These are phyloP conservation scores for Taiozyma sp. DNA, from an alignment of 1,139 yeast genomes.

Conservation along the genomic window DNA sequence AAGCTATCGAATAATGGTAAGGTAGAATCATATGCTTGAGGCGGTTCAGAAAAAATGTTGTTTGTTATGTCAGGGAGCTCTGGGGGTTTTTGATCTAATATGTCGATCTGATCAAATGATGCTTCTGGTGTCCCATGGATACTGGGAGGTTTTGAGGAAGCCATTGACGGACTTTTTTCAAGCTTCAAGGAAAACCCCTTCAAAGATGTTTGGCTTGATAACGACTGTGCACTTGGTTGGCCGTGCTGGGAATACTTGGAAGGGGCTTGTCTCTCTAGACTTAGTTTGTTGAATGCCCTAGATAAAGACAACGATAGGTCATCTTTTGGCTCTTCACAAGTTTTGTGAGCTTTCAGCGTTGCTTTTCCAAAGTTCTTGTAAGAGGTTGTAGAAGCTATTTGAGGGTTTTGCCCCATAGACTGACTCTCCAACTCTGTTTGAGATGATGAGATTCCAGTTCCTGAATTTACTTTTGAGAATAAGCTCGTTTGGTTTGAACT, in stretches of 20 bases:
- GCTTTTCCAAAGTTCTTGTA: not conserved
- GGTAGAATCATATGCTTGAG: not conserved
- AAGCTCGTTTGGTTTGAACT: not conserved
- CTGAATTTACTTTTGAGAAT: not conserved
- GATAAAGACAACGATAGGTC: conserved; percentile 3
- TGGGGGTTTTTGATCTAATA: conserved; percentile 17
- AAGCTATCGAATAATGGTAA: conserved; percentile 2
- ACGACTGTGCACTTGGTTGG: not conserved
- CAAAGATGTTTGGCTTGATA: not conserved
- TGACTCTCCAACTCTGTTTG: not conserved
- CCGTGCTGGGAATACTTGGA: not conserved
- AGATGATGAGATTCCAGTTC: not conserved
- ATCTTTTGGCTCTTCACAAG: not conserved
- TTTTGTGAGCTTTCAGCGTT: not conserved
- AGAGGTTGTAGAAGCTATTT: not conserved
- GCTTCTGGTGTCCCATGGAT: conserved; percentile 6
- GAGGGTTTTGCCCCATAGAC: no score
- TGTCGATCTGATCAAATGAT: conserved; percentile 16
- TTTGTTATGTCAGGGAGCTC: conserved; percentile 7
- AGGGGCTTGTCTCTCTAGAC: not conserved
- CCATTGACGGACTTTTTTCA: not conserved
- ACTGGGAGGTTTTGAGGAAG: not conserved
- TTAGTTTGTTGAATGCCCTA: conserved; percentile 7
- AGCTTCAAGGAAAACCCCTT: conserved; percentile 4
- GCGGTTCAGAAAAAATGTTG: not conserved